Percentiles rank a stretch among this genome's conserved stretches.
phyloP scores from a whole-genome alignment of 495 filamentous ascomycete genomes.

The Letharia columbiana region DNA sequence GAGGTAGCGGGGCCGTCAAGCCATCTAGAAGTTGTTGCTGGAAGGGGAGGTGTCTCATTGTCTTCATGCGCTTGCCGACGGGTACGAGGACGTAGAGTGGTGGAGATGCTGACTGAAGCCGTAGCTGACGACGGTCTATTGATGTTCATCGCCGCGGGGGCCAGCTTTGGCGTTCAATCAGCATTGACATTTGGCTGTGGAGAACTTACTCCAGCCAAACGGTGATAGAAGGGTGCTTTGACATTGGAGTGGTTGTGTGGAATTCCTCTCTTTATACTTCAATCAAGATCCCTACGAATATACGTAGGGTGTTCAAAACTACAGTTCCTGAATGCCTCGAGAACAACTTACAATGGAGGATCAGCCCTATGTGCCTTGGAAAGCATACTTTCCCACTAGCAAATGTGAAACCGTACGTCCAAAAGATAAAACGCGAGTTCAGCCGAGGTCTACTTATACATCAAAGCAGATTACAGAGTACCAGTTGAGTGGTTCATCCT shows the following conservation, averaged over 20 bases:
- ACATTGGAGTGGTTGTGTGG: background rate
- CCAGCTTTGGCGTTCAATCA: conserved; percentile 12
- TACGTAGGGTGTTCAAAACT: background rate
- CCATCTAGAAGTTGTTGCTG: conserved; percentile 6
- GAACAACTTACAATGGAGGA: no score
- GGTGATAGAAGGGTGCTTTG: background rate
- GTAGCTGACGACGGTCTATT: conserved; percentile 10
- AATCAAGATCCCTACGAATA: background rate
- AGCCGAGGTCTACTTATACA: no score
- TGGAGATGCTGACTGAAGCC: conserved; percentile 18
- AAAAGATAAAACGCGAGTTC: background rate
- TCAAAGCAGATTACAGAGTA: no score
- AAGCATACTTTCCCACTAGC: background rate
- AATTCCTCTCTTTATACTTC: background rate
- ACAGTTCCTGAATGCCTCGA: no score
- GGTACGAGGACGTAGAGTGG: conserved; percentile 22
- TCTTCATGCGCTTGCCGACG: conserved; percentile 18
- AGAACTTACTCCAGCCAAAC: background rate
- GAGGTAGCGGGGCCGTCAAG: conserved; percentile 9
- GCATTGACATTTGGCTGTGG: conserved; percentile 12
- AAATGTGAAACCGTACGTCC: background rate
- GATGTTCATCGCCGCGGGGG: conserved; percentile 17
- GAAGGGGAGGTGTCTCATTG: background rate
- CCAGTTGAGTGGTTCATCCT: background rate
- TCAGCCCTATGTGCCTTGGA: no score